Conservation (phyloP, 2,329 filamentous ascomycete species). For the Neofusicoccum cordaticola region DNA sequence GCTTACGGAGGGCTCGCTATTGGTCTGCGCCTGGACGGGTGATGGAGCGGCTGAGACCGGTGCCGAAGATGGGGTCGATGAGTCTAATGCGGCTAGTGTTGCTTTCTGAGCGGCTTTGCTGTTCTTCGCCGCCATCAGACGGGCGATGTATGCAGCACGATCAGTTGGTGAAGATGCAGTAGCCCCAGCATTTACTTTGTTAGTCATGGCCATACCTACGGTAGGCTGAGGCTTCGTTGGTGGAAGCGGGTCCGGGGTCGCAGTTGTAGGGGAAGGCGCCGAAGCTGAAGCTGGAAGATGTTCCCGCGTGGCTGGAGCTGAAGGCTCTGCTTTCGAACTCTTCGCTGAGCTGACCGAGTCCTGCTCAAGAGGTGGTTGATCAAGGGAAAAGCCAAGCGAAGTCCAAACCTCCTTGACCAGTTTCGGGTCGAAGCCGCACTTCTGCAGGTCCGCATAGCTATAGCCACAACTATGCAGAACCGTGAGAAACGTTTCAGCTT, state of each 20-base stretch:
- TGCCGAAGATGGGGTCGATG: background rate
- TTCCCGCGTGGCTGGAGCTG: slow-evolving; percentile 19
- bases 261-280: background rate
- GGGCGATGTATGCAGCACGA: slow-evolving; percentile 73
- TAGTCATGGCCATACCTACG: slow-evolving; percentile 4
- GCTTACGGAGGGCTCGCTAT: background rate
- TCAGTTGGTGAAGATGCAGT: slow-evolving; percentile 47
- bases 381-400: slow-evolving; percentile 7
- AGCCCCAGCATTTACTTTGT: background rate
- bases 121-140: slow-evolving; percentile 69
- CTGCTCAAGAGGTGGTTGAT: background rate
- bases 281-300: slow-evolving; percentile 28
- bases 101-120: slow-evolving; percentile 33
- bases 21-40: background rate
- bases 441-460: slow-evolving; percentile 59
- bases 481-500: slow-evolving; percentile 40
- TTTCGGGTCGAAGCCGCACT: slow-evolving; percentile 66
- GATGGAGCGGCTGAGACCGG: background rate
- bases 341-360: background rate
- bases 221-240: slow-evolving; percentile 3
- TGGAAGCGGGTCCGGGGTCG: background rate
- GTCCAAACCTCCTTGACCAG: slow-evolving; percentile 22
- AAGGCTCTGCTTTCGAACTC: background rate
- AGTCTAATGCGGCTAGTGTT: background rate
- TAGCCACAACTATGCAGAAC: slow-evolving; percentile 65